Percentiles rank a stretch among this genome's conserved stretches.
These are phyloP conservation scores for Nakazawaea siamensis DNA, from an alignment of 805 yeast species.

Conservation along the genomic window DNA sequence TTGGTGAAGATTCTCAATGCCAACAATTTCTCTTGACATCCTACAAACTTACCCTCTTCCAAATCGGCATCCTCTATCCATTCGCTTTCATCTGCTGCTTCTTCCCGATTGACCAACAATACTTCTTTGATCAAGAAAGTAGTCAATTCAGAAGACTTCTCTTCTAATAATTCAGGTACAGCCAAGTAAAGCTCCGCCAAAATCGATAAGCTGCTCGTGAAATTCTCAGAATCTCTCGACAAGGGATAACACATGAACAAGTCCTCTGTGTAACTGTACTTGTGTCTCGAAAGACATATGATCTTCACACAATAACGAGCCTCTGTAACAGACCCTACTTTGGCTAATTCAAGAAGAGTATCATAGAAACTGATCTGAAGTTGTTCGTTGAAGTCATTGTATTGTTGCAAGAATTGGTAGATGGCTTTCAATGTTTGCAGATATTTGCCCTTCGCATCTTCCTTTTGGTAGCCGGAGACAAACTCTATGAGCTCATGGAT, in stretches of 20 bases:
- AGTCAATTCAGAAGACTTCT: conserved; percentile 50
- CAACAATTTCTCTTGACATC: conserved; percentile 37
- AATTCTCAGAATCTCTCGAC: conserved; percentile 23
- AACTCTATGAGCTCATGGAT: conserved; percentile 37
- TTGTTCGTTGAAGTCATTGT: conserved; percentile 36
- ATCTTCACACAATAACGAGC: conserved; percentile 60
- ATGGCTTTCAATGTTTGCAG: conserved; percentile 46
- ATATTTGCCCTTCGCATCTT: conserved; percentile 2
- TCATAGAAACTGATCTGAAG: conserved; percentile 34
- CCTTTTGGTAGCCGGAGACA: conserved; percentile 18
- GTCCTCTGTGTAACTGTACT: conserved; percentile 29
- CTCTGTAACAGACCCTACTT: conserved; percentile 47
- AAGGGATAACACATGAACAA: conserved; percentile 43
- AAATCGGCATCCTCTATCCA: conserved; percentile 43
- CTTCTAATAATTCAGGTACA: conserved; percentile 41
- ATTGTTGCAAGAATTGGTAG: conserved; percentile 46
- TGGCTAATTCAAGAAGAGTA: conserved; percentile 36
- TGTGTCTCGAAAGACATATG: conserved; percentile 36
- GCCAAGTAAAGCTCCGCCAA: conserved; percentile 50
- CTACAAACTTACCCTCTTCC: conserved; percentile 21
- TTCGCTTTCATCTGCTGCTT: conserved; percentile 18
- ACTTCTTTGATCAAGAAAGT: conserved; percentile 52
- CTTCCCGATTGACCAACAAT: conserved; percentile 41
- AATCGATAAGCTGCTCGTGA: conserved; percentile 51
- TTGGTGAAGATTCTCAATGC: conserved; percentile 16